These are phyloP conservation scores for Neoboletus brunneissimus DNA, from an alignment of 768 basidiomycete genomes.

Conservation along the genomic window DNA sequence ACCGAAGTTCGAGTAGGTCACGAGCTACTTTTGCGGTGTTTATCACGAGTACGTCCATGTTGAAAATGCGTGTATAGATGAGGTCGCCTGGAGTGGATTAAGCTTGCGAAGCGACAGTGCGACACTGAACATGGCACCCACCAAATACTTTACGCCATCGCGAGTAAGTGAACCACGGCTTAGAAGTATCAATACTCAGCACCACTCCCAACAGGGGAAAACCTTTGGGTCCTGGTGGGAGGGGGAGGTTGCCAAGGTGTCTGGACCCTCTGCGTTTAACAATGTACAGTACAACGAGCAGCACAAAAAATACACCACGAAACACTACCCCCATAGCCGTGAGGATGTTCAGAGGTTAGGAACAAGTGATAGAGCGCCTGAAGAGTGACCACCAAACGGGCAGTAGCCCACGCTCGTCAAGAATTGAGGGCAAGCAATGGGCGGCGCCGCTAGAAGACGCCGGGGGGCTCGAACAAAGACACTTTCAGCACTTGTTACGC, in stretches of 20 bases:
- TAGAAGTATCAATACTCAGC: slow-evolving; percentile 25
- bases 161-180: slow-evolving; percentile 35
- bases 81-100: slow-evolving; percentile 19
- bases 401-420: not conserved
- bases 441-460: no score
- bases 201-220: slow-evolving; percentile 34
- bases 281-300: slow-evolving; percentile 17
- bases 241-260: slow-evolving; percentile 12
- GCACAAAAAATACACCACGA: not conserved
- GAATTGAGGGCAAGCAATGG: not conserved
- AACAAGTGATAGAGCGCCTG: not conserved
- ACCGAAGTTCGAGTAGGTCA: slow-evolving; percentile 30
- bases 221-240: slow-evolving; percentile 53
- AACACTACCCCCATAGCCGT: slow-evolving; percentile 1
- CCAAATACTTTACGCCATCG: slow-evolving; percentile 31
- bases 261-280: not conserved
- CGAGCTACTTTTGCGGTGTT: slow-evolving; percentile 26
- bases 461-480: no score
- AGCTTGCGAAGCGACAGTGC: not conserved
- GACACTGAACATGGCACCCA: not conserved
- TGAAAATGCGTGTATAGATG: slow-evolving; percentile 20
- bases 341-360: not conserved
- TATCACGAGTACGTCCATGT: slow-evolving; percentile 26
- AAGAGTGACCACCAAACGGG: not conserved
- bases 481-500: no score